Conservation (phyloP, 2,329 filamentous ascomycete genomes). For the Fusarium temperatum region DNA sequence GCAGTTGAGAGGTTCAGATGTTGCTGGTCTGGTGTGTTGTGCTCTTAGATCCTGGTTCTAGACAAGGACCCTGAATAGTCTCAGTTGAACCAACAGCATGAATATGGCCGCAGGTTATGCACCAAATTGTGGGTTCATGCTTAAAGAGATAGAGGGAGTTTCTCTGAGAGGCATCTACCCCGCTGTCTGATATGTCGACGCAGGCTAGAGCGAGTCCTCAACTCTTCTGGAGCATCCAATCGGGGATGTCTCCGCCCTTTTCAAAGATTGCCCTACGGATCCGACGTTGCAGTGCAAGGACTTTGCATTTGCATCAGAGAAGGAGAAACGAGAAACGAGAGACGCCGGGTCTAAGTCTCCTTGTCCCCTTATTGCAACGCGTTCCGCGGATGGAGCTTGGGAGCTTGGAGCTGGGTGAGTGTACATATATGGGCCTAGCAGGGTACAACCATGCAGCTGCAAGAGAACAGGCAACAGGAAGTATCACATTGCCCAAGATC, state of each 20-base stretch:
- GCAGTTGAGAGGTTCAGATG: neutral
- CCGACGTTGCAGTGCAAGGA: constrained; percentile 1
- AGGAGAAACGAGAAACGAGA: neutral
- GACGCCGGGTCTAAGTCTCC: neutral
- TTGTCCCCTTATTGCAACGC: neutral
- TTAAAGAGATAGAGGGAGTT: neutral
- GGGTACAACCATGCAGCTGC: neutral
- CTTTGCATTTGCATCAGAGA: neutral
- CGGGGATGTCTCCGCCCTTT: neutral
- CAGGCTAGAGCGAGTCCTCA: constrained; percentile 2
- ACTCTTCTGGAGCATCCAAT: constrained; percentile 5
- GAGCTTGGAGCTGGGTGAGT: neutral
- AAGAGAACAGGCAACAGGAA: neutral
- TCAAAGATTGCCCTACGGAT: neutral
- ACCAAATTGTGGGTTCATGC: neutral
- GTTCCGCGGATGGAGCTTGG: neutral
- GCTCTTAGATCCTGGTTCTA: neutral
- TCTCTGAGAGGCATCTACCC: neutral
- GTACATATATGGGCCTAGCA: neutral
- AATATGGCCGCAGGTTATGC: constrained; percentile 7
- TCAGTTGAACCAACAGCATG: constrained; percentile 5
- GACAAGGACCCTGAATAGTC: constrained; percentile 1
- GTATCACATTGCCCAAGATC: neutral
- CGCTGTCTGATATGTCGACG: neutral
- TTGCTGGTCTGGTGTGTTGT: neutral